phyloP scores from a whole-genome alignment of 1,284 basidiomycete species.

The Ceratobasidium sp. region DNA sequence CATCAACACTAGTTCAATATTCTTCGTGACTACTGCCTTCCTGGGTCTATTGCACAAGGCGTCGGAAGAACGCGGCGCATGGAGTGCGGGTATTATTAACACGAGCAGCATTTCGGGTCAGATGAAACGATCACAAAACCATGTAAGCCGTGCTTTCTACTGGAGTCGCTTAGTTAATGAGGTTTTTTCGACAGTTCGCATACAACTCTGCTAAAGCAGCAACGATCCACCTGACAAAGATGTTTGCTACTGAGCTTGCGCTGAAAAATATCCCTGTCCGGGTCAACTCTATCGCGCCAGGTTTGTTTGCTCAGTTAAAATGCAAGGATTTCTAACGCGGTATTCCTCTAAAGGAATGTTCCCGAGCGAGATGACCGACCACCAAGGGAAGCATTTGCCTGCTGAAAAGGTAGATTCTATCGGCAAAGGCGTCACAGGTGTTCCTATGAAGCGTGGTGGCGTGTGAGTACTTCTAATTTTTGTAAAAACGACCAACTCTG shows the following conservation, averaged over 20 bases:
- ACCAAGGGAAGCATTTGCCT: constrained; percentile 43
- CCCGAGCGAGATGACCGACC: constrained; percentile 78
- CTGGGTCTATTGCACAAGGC: constrained; percentile 70
- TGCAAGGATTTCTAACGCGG: too few species aligned
- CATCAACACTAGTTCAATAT: constrained; percentile 78
- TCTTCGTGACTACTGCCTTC: constrained; percentile 81
- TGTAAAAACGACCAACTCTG: constrained; percentile 59
- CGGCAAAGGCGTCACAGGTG: constrained; percentile 45
- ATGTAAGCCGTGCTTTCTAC: constrained; percentile 64
- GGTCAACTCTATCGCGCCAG: constrained; percentile 75
- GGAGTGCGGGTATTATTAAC: constrained; percentile 76
- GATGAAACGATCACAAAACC: constrained; percentile 77
- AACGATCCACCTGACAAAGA: constrained; percentile 76
- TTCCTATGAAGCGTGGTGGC: constrained; percentile 27
- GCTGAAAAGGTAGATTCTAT: constrained; percentile 57
- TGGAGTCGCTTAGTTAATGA: too few species aligned
- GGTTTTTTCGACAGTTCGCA: constrained; percentile 67
- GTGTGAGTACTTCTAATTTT: constrained; percentile 59
- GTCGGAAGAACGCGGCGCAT: background rate
- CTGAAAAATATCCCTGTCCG: constrained; percentile 69
- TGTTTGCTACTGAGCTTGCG: constrained; percentile 81
- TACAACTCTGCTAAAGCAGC: constrained; percentile 86
- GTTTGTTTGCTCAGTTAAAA: constrained; percentile 29
- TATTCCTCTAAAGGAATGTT: constrained; percentile 51
- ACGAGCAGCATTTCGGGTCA: constrained; percentile 81